Base-by-base conservation (phyloP, 225 moss, liverwort and hornwort species). In the Pseudisothecium myosuroides region DNA sequence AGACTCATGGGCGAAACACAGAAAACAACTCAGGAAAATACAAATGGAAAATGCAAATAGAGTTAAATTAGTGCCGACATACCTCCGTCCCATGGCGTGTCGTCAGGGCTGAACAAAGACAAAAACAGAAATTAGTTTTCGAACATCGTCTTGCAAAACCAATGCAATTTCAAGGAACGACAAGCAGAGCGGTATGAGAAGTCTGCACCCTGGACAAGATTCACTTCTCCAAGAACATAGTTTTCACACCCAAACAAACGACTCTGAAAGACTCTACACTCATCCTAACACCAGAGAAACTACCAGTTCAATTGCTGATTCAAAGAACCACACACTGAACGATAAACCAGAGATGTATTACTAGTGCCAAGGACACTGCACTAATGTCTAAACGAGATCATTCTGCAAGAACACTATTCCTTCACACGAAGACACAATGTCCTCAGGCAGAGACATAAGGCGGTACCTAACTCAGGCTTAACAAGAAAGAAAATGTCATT, bases 51-150 rank as follows among this genome's bases (percentile, higher is more conserved):
- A 50, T 71, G 43, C 32, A n/a, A 20, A 22, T 37, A 17, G 22
- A 77, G 80, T 31, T 61, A 14, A 81, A 72, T 34, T 29, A 19
- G 14, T 22, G 61, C 55, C 39, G 67, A 50, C 88, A n/a, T 90
- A 98, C 98, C 98, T 95, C 98, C 97, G 89, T 98, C 98, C 98
- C 98, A 98, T 62, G 97, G 98, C 69, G 97, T 97, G 88, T 98
- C 97, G 89, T 98, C 98, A n/a, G 97, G 98, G 93, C 98, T 98
- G 98, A n/a, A 83, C 95, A 91, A 81, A 59, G n/a, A 81, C 74
- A 88, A 83, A 63, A 74, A 85, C 80, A 91, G 3, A 63, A 58
- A 76, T 93, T 76, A 93, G 87, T 88, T 80, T 27, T 77, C n/a
- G 12, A 75, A 85, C 36, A 54, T 86, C 83, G 37, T 43, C 52